These are phyloP conservation scores for Triticum dicoccoides DNA, from an alignment of 176 grass and related monocot genomes.

Conservation along the genomic window DNA sequence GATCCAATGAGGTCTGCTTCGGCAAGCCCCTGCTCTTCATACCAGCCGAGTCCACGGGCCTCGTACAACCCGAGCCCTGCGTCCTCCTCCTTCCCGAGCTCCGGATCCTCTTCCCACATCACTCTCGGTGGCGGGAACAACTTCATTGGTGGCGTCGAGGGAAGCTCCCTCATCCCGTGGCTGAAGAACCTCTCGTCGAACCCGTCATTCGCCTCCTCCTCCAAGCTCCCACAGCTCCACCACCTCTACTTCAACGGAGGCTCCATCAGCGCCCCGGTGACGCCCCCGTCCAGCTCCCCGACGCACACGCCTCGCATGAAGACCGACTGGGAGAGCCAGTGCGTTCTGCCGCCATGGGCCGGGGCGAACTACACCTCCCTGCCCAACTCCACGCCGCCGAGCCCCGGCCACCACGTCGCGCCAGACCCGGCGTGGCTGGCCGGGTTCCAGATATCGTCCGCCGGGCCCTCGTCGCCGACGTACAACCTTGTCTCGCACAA, in stretches of 20 bases:
- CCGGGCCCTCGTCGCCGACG: constrained; percentile 77
- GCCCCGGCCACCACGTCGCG: constrained; percentile 54
- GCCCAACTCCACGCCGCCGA: constrained; percentile 67
- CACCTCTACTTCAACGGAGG: constrained; percentile 70
- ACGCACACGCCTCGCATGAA: constrained; percentile 55
- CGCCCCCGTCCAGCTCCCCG: constrained; percentile 80
- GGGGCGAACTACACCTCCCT: constrained; percentile 59
- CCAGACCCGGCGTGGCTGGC: constrained; percentile 83
- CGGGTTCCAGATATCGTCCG: constrained; percentile 77
- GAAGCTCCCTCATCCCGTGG: constrained; percentile 70
- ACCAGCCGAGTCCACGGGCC: constrained; percentile 59
- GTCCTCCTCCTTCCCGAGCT: constrained; percentile 70
- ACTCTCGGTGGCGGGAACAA: constrained; percentile 46
- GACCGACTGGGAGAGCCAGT: constrained; percentile 54
- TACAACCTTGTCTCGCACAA: constrained; percentile 79
- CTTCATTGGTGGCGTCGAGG: constrained; percentile 40
- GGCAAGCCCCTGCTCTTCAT: constrained; percentile 76
- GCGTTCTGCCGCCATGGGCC: constrained; percentile 65
- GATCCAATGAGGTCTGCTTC: constrained; percentile 56
- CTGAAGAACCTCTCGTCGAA: constrained; percentile 66
- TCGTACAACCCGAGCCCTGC: constrained; percentile 80
- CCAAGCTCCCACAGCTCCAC: constrained; percentile 65
- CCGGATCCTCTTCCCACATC: constrained; percentile 63
- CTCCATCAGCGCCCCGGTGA: constrained; percentile 87
- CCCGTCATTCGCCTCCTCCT: constrained; percentile 49